These are phyloP conservation scores for Aspergillus sp. DNA, from an alignment of 2,329 filamentous ascomycete genomes.

Conservation along the genomic window DNA sequence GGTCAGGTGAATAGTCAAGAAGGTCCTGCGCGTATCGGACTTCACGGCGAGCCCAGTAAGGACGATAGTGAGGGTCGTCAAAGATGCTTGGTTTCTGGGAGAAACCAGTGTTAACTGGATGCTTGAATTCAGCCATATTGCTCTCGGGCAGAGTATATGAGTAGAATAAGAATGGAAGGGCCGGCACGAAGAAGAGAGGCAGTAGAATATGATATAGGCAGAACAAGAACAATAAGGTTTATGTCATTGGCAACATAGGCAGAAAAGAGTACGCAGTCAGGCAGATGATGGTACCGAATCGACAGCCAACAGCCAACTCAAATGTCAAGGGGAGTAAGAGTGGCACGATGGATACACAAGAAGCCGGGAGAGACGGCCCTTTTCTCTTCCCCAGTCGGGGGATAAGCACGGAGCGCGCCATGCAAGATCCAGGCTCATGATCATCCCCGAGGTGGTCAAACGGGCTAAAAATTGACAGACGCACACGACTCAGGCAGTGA, in stretches of 20 bases:
- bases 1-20: constrained; percentile 40
- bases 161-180: not conserved
- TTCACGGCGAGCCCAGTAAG: constrained; percentile 41
- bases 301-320: not conserved
- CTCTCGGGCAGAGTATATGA: not conserved
- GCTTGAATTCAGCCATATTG: constrained; percentile 25
- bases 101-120: constrained; percentile 20
- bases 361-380: constrained; percentile 1
- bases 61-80: constrained; percentile 29
- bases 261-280: not conserved
- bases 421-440: constrained; percentile 7
- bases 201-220: not conserved
- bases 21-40: constrained; percentile 42
- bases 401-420: constrained; percentile 5
- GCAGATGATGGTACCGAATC: not conserved
- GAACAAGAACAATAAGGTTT: not conserved
- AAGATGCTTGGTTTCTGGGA: constrained; percentile 11
- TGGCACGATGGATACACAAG: constrained; percentile 18
- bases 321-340: not conserved
- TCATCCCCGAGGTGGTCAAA: constrained; percentile 7
- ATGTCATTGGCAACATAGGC: not conserved
- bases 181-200: not conserved
- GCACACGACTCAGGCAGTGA: constrained; percentile 2
- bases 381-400: constrained; percentile 3
- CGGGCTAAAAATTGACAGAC: constrained; percentile 6